Conservation (phyloP, 495 filamentous ascomycete species). For the Penicillium silybi region DNA sequence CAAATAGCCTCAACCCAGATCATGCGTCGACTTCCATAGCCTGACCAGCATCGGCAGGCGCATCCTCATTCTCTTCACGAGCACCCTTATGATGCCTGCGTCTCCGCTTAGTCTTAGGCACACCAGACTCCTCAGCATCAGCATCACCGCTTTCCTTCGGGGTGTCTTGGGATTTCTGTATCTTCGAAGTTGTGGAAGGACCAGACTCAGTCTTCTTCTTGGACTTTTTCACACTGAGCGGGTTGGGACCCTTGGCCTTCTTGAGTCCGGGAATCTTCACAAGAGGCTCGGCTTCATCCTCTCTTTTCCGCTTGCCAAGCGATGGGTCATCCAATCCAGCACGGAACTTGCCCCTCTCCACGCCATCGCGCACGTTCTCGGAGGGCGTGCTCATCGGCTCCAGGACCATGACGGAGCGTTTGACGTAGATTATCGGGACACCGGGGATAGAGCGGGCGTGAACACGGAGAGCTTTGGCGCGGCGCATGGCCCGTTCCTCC, state of each 20-base stretch:
- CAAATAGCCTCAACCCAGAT: conserved; percentile 17
- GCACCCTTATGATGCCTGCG: conserved; percentile 41
- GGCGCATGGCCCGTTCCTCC: conserved; percentile 33
- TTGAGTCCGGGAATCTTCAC: conserved; percentile 61
- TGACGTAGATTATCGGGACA: conserved; percentile 77
- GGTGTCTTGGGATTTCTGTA: conserved; percentile 9
- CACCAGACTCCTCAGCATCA: conserved; percentile 19
- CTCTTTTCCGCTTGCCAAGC: conserved; percentile 41
- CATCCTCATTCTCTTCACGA: conserved; percentile 19
- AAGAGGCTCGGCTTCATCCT: conserved; percentile 33
- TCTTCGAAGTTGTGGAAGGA: conserved; percentile 11
- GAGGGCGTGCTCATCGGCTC: conserved; percentile 76
- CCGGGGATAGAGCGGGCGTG: conserved; percentile 54
- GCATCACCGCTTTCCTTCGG: neutral
- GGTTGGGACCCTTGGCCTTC: conserved; percentile 83
- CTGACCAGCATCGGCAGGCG: conserved; percentile 13
- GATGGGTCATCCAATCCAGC: conserved; percentile 55
- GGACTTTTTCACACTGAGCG: conserved; percentile 81
- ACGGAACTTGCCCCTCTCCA: conserved; percentile 74
- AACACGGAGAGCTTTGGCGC: conserved; percentile 31
- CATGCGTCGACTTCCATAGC: conserved; percentile 25
- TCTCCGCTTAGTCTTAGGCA: conserved; percentile 40
- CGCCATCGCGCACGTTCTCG: conserved; percentile 56
- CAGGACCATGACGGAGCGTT: conserved; percentile 82
- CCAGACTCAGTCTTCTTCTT: conserved; percentile 46